Evolutionary conservation across 805 yeast genomes (phyloP).

Genomic region (Saccharomycopsis fermentans): DNA sequence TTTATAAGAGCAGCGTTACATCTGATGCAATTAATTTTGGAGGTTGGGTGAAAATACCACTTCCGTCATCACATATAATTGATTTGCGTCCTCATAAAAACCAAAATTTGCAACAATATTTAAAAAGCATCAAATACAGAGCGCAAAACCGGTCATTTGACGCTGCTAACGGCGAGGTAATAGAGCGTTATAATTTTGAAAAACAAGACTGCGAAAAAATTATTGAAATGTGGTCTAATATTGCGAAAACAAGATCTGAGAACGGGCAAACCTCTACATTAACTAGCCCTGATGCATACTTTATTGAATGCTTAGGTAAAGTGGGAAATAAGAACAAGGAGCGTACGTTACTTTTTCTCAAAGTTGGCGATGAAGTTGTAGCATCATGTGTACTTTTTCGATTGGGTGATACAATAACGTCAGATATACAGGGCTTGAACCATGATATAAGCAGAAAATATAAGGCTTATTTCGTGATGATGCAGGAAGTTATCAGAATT

Average conservation of each 20-base stretch:
- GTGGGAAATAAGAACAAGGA: background rate
- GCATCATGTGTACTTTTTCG: background rate
- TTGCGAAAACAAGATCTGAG: background rate
- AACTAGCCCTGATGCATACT: background rate
- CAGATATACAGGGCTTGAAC: background rate
- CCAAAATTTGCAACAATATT: background rate
- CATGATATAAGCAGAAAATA: background rate
- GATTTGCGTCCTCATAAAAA: background rate
- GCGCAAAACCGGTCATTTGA: background rate
- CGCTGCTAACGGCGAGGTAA: background rate
- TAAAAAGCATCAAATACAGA: background rate
- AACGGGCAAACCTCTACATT: background rate
- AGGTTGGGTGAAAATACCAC: background rate
- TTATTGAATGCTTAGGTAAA: background rate
- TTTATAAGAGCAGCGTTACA: background rate
- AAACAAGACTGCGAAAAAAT: background rate
- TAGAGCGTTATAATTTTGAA: background rate
- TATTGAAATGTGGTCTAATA: background rate
- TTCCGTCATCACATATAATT: background rate
- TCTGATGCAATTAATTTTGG: slow-evolving; percentile 1
- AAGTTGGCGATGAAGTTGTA: background rate
- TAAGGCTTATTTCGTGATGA: background rate
- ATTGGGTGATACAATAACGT: background rate
- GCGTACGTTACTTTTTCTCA: background rate
- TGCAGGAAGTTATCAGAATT: background rate